Conservation (phyloP, 805 yeast species). For the Komagataella phaffii region DNA sequence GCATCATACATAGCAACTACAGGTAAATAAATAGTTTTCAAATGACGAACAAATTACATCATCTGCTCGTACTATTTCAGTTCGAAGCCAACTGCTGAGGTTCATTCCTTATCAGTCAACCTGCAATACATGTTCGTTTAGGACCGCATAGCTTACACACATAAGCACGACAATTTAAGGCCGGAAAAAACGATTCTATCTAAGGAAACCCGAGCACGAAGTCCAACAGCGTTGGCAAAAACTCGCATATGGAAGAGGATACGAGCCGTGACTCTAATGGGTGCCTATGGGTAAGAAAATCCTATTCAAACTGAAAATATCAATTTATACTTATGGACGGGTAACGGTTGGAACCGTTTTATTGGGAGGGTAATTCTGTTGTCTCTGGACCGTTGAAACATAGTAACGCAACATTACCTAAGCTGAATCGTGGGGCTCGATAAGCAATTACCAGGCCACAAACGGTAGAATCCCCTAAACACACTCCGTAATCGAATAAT, state of each 20-base stretch:
- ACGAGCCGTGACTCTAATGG: conserved; percentile 67
- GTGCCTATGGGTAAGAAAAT: conserved; percentile 42
- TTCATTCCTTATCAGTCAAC: background rate
- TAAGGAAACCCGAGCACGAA: conserved; percentile 96
- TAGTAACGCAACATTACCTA: background rate
- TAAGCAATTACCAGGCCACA: background rate
- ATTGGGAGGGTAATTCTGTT: background rate
- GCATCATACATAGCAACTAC: background rate
- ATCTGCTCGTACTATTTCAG: background rate
- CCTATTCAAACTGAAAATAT: background rate
- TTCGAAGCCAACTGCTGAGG: background rate
- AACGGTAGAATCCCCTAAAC: background rate
- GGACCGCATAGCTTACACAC: conserved; percentile 56
- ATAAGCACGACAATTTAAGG: conserved; percentile 41
- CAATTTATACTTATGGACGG: background rate
- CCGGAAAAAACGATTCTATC: conserved; percentile 44
- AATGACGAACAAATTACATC: conserved; percentile 4
- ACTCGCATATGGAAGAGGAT: conserved; percentile 30
- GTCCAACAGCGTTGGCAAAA: conserved; percentile 24
- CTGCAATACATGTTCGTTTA: conserved; percentile 38
- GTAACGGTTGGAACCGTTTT: background rate
- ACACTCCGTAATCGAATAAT: background rate
- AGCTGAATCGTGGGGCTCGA: background rate
- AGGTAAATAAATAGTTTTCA: background rate
- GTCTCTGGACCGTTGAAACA: background rate